phyloP scores from a whole-genome alignment of 768 basidiomycete species.

The Rhizopogon vesiculosus region DNA sequence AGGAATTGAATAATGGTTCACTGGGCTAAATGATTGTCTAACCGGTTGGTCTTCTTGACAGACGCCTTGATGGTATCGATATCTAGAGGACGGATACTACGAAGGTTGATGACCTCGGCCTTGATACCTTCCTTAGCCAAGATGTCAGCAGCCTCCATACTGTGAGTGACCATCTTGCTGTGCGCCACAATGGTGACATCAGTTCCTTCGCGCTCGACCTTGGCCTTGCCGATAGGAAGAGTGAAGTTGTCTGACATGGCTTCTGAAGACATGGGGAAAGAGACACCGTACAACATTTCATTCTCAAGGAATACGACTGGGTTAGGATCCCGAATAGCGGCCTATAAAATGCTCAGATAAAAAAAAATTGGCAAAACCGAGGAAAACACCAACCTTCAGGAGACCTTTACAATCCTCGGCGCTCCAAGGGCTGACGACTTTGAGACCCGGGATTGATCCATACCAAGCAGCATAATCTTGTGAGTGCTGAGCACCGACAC shows the following conservation, averaged over 20 bases:
- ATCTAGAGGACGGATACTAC: constrained; percentile 93
- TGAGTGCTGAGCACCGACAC: constrained; percentile 96
- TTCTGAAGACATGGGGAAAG: constrained; percentile 93
- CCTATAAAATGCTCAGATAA: constrained; percentile 33
- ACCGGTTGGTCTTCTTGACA: constrained; percentile 99
- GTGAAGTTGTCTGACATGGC: constrained; percentile 95
- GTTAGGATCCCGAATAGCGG: constrained; percentile 97
- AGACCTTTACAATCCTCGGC: constrained; percentile 99
- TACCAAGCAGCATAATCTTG: constrained; percentile 98
- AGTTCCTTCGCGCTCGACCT: constrained; percentile 88
- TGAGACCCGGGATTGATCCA: constrained; percentile 88
- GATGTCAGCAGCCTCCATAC: constrained; percentile 88
- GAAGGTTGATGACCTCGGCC: constrained; percentile 96
- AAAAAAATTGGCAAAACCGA: background rate
- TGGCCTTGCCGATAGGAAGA: constrained; percentile 95
- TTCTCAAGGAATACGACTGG: constrained; percentile 99
- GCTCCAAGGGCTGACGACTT: constrained; percentile 96
- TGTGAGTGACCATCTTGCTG: constrained; percentile 96
- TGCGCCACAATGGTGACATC: constrained; percentile 97
- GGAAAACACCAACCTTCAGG: constrained; percentile 63
- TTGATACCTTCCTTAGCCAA: constrained; percentile 96
- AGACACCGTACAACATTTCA: constrained; percentile 97
- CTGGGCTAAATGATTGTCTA: constrained; percentile 15
- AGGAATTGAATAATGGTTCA: constrained; percentile 1
- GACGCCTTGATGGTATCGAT: constrained; percentile 96